Base-by-base conservation (phyloP, 1,139 yeast genomes). In the Scheffersomyces titani region DNA sequence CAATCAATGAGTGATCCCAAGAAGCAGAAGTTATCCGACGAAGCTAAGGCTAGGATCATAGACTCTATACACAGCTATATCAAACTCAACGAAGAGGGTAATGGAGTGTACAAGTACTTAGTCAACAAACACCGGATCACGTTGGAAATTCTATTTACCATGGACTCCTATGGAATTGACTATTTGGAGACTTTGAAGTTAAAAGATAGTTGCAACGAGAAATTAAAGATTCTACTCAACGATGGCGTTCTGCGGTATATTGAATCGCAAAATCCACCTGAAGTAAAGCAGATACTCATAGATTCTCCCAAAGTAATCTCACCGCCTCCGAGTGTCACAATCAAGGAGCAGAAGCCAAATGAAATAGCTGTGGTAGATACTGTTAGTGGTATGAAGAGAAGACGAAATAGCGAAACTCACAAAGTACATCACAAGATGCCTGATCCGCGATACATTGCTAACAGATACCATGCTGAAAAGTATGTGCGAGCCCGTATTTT, bases 401-500 rank as follows among this genome's bases (percentile, higher is more conserved):
- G 40, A 30, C 40, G 40, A 30, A 11, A 30, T 11, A 30, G 40
- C 40, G 40, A 30, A 7, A 24, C 36, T 30, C 40, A 30, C 16
- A 11, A 11, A 11, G 40, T 11, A 30, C 44, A 22, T 11, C 49
- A 51, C 47, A 36, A 16, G 13, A 57, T 53, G 0, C 59, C 61
- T 1, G 70, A 68, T 48, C 61, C 70, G 21, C 55, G 53, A 24
- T 61, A 56, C 54, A 70, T 70, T 44, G 59, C 69, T 36, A 66
- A 68, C 49, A 53, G 71, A 16, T 61, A 59, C 51, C 71, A 66
- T 54, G 74, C 73, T 1, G 57, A 56, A 36, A 52, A 56, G 30
- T 69, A 66, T 55, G 51, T 70, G 2, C 53, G 55, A 2, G 49
- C 55, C 1, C 52, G 52, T 6, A 44, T 68, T 9, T 44, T 58